Evolutionary conservation across 495 filamentous ascomycete genomes (phyloP), one percentile per base, ranked within the genome.

Genomic region (Jackrogersella minutella): DNA sequence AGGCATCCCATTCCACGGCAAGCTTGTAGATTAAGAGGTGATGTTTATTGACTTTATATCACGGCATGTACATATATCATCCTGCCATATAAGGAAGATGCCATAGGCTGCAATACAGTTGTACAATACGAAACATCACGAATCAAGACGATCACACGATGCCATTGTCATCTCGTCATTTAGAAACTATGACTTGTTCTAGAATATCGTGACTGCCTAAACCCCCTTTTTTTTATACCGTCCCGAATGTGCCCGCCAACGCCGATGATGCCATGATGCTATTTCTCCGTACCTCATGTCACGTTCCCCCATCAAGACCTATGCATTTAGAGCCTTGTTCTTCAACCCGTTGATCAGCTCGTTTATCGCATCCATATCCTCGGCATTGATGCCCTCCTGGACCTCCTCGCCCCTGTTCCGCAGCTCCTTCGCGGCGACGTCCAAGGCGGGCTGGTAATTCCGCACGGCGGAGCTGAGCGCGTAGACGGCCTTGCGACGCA

Each of bases 401-500:
- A 64, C 71, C n/a, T 71, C 64, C 62, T 87, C 81, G 26, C 83
- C 83, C 26, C 74, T 75, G 53, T 80, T 82, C 8, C 76, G 74
- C 63, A 92, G 77, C 54, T 73, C 64, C 53, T 88, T 87, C 41
- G 87, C 85, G 0, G 87, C 88, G 34, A 79, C 77, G 71, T 90
- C 88, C 73, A 91, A 75, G 7, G 85, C 87, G 0, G 92, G 90
- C 76, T 93, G 93, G 73, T 90, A 94, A 75, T 99, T 99, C 74
- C 95, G 85, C 22, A 91, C 84, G 0, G 84, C 90, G 17, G 86
- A 91, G 57, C 92, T 96, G 14, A 99, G 81, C 22, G 96, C 96
- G 71, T 90, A 92, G 22, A 96, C 80, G 9, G 93, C 90, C 81
- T 97, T 98, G 73, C 90, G 87, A 68, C 94, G 84, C n/a, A 93